Evolutionary conservation across 768 basidiomycete genomes (phyloP), one percentile per base, ranked within the genome.

Genomic region (Phallus indusiatus): DNA sequence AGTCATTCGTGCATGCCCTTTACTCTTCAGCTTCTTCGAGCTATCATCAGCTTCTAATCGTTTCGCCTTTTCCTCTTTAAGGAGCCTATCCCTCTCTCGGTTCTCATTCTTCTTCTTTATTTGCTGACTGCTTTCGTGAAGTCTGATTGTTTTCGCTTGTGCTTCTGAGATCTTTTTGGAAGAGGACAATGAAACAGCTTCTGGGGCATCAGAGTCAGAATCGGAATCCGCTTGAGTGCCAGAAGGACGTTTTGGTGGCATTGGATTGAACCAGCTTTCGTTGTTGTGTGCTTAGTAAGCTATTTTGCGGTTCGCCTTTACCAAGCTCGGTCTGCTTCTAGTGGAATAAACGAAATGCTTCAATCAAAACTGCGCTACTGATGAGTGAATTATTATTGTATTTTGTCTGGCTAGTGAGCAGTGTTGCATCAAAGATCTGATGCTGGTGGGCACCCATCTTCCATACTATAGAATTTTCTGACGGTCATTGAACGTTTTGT

Each of bases 51-150:
- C 21, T 59, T 59, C 49, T 20, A 56, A 55, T 58, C 68, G 66
- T 9, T 61, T 69, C 9, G 58, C 65, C 48, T 62, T 72, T 9
- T 79, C 75, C 34, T 76, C 78, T 68, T 84, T 84, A 65, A 81
- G 60, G 37, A 69, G 75, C 51, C 68, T 66, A 64, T 84, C 83
- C 61, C 71, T 66, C 57, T 76, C 76, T 55, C 78, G 69, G 64
- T 82, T 82, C 54, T 69, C 68, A 22, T 71, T 71, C 64, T 76
- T 79, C 62, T 65, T 69, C 63, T 73, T 78, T 47, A 69, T 72
- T 47, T 73, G 74, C 64, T 74, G 74, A 7, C 67, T 70, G 8
- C 64, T 68, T 36, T 74, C 68, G 20, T 74, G 74, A 53, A 72
- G 66, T 59, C 69, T 68, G 0, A 78, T 62, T 5, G 71, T 71